Evolutionary conservation across 2,329 filamentous ascomycete species (phyloP).

Genomic region (Catunica adiposa): DNA sequence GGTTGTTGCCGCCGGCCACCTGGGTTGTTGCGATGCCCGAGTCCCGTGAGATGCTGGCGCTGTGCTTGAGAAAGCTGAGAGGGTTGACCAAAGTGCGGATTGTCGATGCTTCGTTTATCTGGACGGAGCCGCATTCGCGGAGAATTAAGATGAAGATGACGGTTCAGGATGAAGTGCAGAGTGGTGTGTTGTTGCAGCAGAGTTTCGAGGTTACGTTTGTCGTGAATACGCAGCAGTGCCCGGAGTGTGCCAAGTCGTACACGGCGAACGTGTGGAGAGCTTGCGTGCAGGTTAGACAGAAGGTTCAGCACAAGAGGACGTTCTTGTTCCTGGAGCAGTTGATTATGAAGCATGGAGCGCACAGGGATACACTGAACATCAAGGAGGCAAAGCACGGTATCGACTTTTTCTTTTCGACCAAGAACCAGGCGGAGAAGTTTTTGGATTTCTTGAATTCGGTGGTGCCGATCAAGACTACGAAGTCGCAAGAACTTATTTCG

Average conservation of each 20-base stretch:
- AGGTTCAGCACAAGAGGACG: slow-evolving; percentile 83
- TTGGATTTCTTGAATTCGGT: slow-evolving; percentile 79
- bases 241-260: slow-evolving; percentile 88
- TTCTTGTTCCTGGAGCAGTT: slow-evolving; percentile 68
- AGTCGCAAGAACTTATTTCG: slow-evolving; percentile 71
- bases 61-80: slow-evolving; percentile 77
- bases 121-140: slow-evolving; percentile 93
- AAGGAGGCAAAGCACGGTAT: slow-evolving; percentile 92
- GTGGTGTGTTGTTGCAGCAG: slow-evolving; percentile 64
- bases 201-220: slow-evolving; percentile 89
- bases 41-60: slow-evolving; percentile 77
- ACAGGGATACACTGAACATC: slow-evolving; percentile 91
- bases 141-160: slow-evolving; percentile 91
- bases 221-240: slow-evolving; percentile 81
- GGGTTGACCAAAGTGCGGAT: slow-evolving; percentile 82
- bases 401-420: slow-evolving; percentile 82
- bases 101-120: slow-evolving; percentile 90
- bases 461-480: slow-evolving; percentile 60
- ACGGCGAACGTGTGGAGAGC: slow-evolving; percentile 94
- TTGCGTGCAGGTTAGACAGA: slow-evolving; percentile 86
- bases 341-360: slow-evolving; percentile 84
- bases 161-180: slow-evolving; percentile 54
- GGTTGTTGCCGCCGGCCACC: slow-evolving; percentile 69
- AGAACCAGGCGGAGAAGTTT: slow-evolving; percentile 85
- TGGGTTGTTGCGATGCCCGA: slow-evolving; percentile 79